A percentile compares a stretch with the other conserved stretches of the same genome.
Conservation (phyloP, 2,329 filamentous ascomycete genomes). For the Neocucurbitaria cava region DNA sequence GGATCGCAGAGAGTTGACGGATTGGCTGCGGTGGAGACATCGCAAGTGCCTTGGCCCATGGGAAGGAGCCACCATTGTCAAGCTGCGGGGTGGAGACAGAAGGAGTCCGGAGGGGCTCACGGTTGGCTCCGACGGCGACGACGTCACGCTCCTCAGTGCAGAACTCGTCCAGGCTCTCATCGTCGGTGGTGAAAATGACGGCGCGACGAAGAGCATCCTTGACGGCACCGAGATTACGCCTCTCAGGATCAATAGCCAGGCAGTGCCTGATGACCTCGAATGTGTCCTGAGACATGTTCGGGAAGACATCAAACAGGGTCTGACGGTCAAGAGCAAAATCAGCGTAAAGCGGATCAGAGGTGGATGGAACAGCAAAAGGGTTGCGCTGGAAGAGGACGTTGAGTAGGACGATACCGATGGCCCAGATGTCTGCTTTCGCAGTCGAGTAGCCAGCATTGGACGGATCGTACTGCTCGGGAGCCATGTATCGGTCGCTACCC, state of each 20-base stretch:
- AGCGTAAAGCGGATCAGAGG: constrained; percentile 89
- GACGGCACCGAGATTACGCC: constrained; percentile 80
- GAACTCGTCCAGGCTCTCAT: constrained; percentile 92
- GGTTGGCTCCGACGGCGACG: constrained; percentile 81
- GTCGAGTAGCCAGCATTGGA: constrained; percentile 87
- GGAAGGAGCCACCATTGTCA: constrained; percentile 80
- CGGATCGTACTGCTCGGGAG: constrained; percentile 95
- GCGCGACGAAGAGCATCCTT: constrained; percentile 80
- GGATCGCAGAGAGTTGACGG: constrained; percentile 87
- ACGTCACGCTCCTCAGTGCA: constrained; percentile 80
- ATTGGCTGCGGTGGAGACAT: constrained; percentile 72
- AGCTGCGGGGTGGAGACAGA: constrained; percentile 88
- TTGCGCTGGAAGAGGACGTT: constrained; percentile 98
- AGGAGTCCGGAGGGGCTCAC: constrained; percentile 92
- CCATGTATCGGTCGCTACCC: constrained; percentile 98
- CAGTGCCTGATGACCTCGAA: constrained; percentile 92
- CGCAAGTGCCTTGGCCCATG: constrained; percentile 91
- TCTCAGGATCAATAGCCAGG: constrained; percentile 88
- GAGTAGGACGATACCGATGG: constrained; percentile 92
- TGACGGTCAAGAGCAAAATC: constrained; percentile 95
- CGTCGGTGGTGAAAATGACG: constrained; percentile 90
- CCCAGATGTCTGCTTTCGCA: constrained; percentile 94
- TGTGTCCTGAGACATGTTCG: constrained; percentile 97
- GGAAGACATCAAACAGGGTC: constrained; percentile 96
- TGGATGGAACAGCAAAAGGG: constrained; percentile 88